A percentile compares a stretch with the other conserved stretches of the same genome.
Conservation (phyloP, 371 early-diverging fungal species). For the Mucor lusitanicus region DNA sequence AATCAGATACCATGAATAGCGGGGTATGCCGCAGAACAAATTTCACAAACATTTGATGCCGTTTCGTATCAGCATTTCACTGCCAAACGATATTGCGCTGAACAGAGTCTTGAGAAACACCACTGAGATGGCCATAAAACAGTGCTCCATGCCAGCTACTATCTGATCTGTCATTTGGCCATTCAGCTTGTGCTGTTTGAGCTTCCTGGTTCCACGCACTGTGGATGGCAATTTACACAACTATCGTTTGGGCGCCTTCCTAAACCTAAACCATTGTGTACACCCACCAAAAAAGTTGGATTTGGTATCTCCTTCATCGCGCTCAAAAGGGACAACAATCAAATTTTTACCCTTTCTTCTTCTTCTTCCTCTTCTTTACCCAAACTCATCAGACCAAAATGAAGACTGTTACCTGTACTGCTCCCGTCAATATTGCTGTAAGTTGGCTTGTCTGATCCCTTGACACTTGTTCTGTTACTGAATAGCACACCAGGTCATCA, state of each 20-base stretch:
- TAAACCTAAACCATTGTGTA: background rate
- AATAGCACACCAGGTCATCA: conserved; percentile 60
- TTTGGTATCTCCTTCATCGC: background rate
- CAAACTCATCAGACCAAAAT: conserved; percentile 17
- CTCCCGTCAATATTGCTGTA: conserved; percentile 99
- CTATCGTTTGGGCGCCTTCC: background rate
- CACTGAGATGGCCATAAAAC: too few species aligned
- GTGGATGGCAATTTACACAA: background rate
- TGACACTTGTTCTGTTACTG: background rate
- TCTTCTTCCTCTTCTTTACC: conserved; percentile 21
- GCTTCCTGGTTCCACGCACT: background rate
- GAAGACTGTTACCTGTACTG: conserved; percentile 82
- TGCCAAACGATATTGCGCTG: background rate
- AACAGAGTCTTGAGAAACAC: background rate
- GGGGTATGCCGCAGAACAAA: background rate
- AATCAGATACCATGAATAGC: background rate
- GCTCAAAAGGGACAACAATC: background rate
- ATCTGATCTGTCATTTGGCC: background rate
- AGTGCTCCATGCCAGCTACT: background rate
- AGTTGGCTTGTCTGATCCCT: conserved; percentile 3
- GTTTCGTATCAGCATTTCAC: background rate
- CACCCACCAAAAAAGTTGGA: background rate
- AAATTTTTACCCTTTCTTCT: conserved; percentile 3
- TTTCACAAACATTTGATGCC: background rate
- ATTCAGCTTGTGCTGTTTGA: background rate